These are phyloP conservation scores for Pichia sp. DNA, from an alignment of 1,139 yeast genomes.

Conservation along the genomic window DNA sequence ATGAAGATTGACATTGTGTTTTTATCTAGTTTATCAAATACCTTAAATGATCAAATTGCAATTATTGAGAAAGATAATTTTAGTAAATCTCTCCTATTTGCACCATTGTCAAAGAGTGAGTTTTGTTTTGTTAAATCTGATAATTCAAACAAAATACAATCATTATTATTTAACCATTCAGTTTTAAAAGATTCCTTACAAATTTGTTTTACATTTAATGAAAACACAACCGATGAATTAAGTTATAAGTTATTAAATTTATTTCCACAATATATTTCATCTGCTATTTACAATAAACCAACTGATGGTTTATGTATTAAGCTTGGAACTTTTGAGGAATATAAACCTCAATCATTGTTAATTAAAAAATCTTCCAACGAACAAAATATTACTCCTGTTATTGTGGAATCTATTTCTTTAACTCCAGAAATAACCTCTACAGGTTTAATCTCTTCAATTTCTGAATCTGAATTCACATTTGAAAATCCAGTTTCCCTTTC, in stretches of 20 bases:
- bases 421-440: no score
- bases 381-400: no score
- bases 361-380: no score
- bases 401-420: no score
- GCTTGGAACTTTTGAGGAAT: not conserved
- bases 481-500: no score
- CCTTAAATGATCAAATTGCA: conserved; percentile 15
- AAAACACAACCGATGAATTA: not conserved
- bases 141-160: conserved; percentile 12
- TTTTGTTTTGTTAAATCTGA: conserved; percentile 16
- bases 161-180: conserved; percentile 18
- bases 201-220: conserved; percentile 16
- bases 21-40: conserved; percentile 10
- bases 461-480: not conserved
- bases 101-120: conserved; percentile 31
- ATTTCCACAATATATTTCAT: conserved; percentile 8
- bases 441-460: no score
- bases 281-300: not conserved
- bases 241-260: conserved; percentile 2
- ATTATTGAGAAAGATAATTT: conserved; percentile 20
- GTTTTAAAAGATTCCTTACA: conserved; percentile 17
- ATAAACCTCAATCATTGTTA: not conserved
- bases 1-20: conserved; percentile 17
- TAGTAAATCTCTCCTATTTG: conserved; percentile 32
- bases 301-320: conserved; percentile 12